Conservation (phyloP, 768 basidiomycete genomes). For the Amanita pallidorosea region DNA sequence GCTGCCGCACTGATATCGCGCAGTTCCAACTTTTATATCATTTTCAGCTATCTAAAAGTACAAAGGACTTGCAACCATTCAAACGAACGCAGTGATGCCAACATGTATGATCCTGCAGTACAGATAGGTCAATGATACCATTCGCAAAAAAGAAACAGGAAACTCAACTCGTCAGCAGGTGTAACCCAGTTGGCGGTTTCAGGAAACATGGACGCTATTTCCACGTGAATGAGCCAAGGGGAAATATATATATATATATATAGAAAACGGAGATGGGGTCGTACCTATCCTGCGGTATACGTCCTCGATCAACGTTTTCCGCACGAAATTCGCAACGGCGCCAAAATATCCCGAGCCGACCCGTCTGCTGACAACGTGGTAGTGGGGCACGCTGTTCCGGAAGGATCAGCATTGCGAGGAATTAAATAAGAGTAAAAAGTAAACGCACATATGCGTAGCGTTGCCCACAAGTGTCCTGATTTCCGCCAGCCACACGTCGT, state of each 20-base stretch:
- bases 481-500: conserved; percentile 21
- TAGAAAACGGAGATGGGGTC: background rate
- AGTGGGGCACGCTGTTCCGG: conserved; percentile 43
- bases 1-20: too few species aligned
- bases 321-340: conserved; percentile 26
- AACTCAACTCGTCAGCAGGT: conserved; percentile 43
- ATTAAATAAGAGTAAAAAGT: too few species aligned
- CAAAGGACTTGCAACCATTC: background rate
- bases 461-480: conserved; percentile 29
- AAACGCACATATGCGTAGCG: conserved; percentile 51
- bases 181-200: conserved; percentile 49
- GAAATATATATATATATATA: too few species aligned
- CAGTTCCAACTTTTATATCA: background rate
- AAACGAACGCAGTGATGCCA: conserved; percentile 35
- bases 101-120: conserved; percentile 40
- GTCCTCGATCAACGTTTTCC: conserved; percentile 45
- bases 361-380: conserved; percentile 37
- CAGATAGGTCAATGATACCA: background rate
- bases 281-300: conserved; percentile 40
- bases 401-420: background rate
- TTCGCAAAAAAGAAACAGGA: background rate
- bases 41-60: background rate
- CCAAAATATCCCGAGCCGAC: conserved; percentile 21
- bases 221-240: background rate
- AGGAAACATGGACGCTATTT: conserved; percentile 46